Conservation (phyloP, 1,284 basidiomycete genomes). For the Trichosporon inkin region DNA sequence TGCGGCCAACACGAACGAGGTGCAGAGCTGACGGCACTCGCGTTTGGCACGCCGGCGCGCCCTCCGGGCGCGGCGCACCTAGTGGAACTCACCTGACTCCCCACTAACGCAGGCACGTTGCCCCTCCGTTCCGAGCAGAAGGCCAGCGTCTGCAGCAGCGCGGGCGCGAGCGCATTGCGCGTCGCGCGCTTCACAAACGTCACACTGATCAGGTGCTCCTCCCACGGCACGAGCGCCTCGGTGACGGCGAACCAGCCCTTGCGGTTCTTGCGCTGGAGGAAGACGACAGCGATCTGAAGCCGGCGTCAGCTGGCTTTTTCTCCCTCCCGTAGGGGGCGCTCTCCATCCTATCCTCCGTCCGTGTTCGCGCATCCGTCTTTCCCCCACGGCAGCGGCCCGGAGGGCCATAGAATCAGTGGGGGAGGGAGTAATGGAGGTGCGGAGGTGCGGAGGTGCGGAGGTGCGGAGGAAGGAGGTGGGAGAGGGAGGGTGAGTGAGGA, state of each 20-base stretch:
- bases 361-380: too few species aligned
- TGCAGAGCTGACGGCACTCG: too few species aligned
- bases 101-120: slow-evolving; percentile 39
- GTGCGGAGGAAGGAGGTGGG: too few species aligned
- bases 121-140: slow-evolving; percentile 39
- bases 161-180: slow-evolving; percentile 25
- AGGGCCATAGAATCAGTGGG: too few species aligned
- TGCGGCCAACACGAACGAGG: too few species aligned
- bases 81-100: slow-evolving; percentile 24
- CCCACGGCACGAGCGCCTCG: slow-evolving; percentile 48
- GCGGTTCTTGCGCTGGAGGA: slow-evolving; percentile 41
- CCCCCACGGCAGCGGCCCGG: too few species aligned
- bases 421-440: too few species aligned
- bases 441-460: too few species aligned
- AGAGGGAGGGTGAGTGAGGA: neutral
- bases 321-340: too few species aligned
- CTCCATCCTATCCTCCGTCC: too few species aligned
- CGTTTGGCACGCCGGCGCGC: neutral
- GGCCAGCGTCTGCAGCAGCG: slow-evolving; percentile 36
- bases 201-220: slow-evolving; percentile 45
- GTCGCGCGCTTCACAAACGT: slow-evolving; percentile 19
- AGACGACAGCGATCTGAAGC: slow-evolving; percentile 42
- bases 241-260: slow-evolving; percentile 49
- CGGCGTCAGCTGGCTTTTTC: too few species aligned
- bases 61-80: neutral